A percentile compares a stretch with the other conserved stretches of the same genome.
phyloP scores from a whole-genome alignment of 2,329 filamentous ascomycete species.

The Coniochaeta sp. region DNA sequence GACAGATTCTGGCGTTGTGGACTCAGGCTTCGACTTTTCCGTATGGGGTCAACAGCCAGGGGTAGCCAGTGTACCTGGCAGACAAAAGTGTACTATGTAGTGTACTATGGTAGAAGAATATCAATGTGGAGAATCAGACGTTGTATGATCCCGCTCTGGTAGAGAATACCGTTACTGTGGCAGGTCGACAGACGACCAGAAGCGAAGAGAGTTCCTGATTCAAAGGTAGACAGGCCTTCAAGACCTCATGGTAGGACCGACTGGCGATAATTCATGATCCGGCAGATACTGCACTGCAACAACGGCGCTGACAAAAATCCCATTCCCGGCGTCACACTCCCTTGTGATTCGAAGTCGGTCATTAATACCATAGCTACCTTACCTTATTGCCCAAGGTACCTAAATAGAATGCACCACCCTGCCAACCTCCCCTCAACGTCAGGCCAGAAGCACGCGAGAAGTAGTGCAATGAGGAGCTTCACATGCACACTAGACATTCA shows the following conservation, averaged over 20 bases:
- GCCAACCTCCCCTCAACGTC: background rate
- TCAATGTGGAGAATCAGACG: background rate
- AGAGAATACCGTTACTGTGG: too few species aligned
- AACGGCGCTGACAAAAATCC: background rate
- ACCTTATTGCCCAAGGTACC: too few species aligned
- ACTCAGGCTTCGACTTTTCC: background rate
- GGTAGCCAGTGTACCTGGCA: background rate
- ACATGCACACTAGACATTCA: background rate
- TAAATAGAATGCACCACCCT: background rate
- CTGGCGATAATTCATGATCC: background rate
- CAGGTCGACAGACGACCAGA: background rate
- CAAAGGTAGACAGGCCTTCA: background rate
- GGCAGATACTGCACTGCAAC: background rate
- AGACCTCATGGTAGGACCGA: background rate
- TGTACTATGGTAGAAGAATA: too few species aligned
- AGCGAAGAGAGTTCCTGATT: background rate
- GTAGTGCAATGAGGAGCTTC: background rate
- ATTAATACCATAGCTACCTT: background rate
- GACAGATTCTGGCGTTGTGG: background rate
- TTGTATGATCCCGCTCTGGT: background rate
- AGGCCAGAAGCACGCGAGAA: background rate
- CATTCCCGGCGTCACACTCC: background rate
- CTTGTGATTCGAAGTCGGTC: background rate
- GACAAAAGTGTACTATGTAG: too few species aligned
- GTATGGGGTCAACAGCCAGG: background rate